These are phyloP conservation scores for Xenoacremonium recifei DNA, from an alignment of 2,329 filamentous ascomycete species.

Conservation along the genomic window DNA sequence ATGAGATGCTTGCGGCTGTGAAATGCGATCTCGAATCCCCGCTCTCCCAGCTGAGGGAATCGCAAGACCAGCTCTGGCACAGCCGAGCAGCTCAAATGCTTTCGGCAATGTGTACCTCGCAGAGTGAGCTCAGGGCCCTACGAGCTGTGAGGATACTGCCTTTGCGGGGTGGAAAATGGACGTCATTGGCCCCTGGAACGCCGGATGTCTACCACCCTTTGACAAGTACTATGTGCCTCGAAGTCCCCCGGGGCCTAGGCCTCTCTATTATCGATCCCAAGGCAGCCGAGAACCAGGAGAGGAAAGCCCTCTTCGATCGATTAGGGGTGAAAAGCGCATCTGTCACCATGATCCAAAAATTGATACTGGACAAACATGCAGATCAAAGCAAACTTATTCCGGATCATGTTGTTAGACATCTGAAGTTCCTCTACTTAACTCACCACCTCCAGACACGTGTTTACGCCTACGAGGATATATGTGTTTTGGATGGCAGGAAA, in stretches of 20 bases:
- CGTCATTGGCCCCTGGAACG: background rate
- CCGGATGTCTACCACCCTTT: background rate
- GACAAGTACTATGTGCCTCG: too few relatives aligned
- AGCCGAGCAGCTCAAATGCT: background rate
- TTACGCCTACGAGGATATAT: background rate
- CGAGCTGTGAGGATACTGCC: background rate
- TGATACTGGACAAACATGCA: background rate
- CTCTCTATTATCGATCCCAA: background rate
- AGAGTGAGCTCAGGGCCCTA: background rate
- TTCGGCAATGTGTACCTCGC: background rate
- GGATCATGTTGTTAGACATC: conserved; percentile 1
- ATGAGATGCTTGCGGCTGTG: background rate
- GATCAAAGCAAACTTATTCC: background rate
- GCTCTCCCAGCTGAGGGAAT: background rate
- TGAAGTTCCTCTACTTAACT: conserved; percentile 18
- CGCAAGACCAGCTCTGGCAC: background rate
- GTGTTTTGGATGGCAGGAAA: background rate
- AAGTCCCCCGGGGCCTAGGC: background rate
- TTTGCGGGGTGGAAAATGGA: background rate
- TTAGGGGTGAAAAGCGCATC: background rate
- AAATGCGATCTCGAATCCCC: background rate
- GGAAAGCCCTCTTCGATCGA: background rate
- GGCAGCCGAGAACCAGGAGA: background rate
- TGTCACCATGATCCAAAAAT: background rate
- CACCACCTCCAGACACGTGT: conserved; percentile 4